Evolutionary conservation across 164 flowering plant genomes (phyloP).

Genomic region (Chimonanthus praecox): DNA sequence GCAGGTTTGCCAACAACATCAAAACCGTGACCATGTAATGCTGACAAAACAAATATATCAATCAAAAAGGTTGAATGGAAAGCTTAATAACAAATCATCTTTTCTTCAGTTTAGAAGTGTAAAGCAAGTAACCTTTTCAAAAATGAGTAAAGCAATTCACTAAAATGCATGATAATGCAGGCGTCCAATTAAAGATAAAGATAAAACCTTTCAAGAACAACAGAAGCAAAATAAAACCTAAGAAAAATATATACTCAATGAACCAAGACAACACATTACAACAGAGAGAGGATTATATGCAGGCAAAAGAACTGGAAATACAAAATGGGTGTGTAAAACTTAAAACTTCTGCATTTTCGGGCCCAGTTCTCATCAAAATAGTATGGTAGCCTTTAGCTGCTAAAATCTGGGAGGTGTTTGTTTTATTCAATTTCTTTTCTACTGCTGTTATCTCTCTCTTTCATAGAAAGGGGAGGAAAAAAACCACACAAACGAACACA

Average conservation of each 20-base stretch:
- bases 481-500: neutral
- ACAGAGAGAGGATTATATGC: neutral
- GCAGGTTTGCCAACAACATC: constrained; percentile 10
- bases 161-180: neutral
- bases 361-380: neutral
- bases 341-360: neutral
- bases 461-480: neutral
- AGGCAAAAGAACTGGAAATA: neutral
- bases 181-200: neutral
- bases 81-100: neutral
- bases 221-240: neutral
- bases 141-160: no score
- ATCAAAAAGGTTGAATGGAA: neutral
- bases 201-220: no score
- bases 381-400: neutral
- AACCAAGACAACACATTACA: neutral
- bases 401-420: no score
- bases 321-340: neutral
- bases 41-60: constrained; percentile 20
- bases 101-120: neutral
- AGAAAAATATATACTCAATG: neutral
- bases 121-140: neutral
- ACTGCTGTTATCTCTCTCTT: neutral
- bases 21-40: constrained; percentile 24
- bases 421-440: no score